Evolutionary conservation across 1,284 basidiomycete genomes (phyloP).

Genomic region (Trichosporon ovoides): DNA sequence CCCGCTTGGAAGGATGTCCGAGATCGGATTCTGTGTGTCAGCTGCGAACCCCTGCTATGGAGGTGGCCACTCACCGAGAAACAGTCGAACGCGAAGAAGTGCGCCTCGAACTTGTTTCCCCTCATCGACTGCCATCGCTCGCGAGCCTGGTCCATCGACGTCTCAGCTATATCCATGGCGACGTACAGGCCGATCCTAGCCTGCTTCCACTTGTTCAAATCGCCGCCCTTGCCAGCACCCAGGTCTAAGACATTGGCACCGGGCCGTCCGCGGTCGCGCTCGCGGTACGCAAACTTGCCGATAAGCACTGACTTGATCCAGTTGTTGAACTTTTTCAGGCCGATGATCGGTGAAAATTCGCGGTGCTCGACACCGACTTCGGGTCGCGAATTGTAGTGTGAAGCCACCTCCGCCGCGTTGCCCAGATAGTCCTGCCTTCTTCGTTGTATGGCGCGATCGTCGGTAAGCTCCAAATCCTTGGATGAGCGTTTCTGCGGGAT

Average conservation of each 20-base stretch:
- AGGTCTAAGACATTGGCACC: constrained; percentile 78
- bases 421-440: constrained; percentile 24
- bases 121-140: constrained; percentile 58
- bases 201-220: constrained; percentile 91
- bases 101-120: constrained; percentile 61
- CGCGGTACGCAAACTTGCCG: constrained; percentile 58
- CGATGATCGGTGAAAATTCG: constrained; percentile 89
- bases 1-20: constrained; percentile 61
- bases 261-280: constrained; percentile 17
- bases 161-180: constrained; percentile 81
- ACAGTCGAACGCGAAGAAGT: constrained; percentile 84
- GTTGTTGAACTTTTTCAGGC: constrained; percentile 96
- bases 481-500: constrained; percentile 10
- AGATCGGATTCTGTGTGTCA: constrained; percentile 56
- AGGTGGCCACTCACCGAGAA: constrained; percentile 55
- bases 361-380: constrained; percentile 82
- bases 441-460: neutral
- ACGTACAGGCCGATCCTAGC: constrained; percentile 75
- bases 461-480: neutral
- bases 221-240: constrained; percentile 97
- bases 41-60: neutral
- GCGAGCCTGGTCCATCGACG: constrained; percentile 86
- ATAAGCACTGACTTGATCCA: constrained; percentile 97
- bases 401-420: constrained; percentile 33
- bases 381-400: constrained; percentile 75